Percentiles rank a stretch among this genome's conserved stretches.
These are phyloP conservation scores for Jatropha multifida DNA, from an alignment of 441 rosid species.

Conservation along the genomic window DNA sequence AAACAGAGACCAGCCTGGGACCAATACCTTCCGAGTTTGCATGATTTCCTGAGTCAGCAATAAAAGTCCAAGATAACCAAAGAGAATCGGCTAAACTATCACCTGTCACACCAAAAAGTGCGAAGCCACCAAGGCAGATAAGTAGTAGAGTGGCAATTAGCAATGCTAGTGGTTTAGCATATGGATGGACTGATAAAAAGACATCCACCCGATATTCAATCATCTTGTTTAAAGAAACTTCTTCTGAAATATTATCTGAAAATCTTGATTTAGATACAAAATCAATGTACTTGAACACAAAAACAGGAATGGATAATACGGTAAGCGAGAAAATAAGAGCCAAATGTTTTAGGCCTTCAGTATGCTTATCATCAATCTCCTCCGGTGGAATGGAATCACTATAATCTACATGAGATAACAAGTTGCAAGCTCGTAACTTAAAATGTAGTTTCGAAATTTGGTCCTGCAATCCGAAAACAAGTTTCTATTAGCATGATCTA, in stretches of 20 bases:
- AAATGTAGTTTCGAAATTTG: slow-evolving; percentile 37
- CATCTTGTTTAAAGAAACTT: slow-evolving; percentile 52
- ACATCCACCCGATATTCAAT: slow-evolving; percentile 57
- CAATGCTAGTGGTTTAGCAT: slow-evolving; percentile 64
- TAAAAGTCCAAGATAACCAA: slow-evolving; percentile 74
- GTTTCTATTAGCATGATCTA: neutral
- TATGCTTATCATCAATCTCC: slow-evolving; percentile 27
- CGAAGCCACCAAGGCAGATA: slow-evolving; percentile 63
- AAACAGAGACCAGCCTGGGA: slow-evolving; percentile 64
- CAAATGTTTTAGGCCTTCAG: slow-evolving; percentile 40
- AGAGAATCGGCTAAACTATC: slow-evolving; percentile 62
- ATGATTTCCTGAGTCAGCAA: slow-evolving; percentile 71
- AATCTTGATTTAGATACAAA: slow-evolving; percentile 48
- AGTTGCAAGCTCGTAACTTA: slow-evolving; percentile 45
- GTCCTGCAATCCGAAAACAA: slow-evolving; percentile 38
- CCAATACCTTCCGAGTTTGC: slow-evolving; percentile 67
- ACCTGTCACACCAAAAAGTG: slow-evolving; percentile 66
- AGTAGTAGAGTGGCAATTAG: slow-evolving; percentile 63
- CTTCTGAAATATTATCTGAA: slow-evolving; percentile 43
- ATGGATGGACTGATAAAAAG: slow-evolving; percentile 61
- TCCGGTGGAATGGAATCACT: slow-evolving; percentile 21
- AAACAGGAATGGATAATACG: slow-evolving; percentile 46
- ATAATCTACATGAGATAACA: slow-evolving; percentile 29
- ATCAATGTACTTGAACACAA: slow-evolving; percentile 50
- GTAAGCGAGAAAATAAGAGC: slow-evolving; percentile 47